phyloP scores from a whole-genome alignment of 805 yeast species.

The Sugiyamaella boreocaroliniensis region DNA sequence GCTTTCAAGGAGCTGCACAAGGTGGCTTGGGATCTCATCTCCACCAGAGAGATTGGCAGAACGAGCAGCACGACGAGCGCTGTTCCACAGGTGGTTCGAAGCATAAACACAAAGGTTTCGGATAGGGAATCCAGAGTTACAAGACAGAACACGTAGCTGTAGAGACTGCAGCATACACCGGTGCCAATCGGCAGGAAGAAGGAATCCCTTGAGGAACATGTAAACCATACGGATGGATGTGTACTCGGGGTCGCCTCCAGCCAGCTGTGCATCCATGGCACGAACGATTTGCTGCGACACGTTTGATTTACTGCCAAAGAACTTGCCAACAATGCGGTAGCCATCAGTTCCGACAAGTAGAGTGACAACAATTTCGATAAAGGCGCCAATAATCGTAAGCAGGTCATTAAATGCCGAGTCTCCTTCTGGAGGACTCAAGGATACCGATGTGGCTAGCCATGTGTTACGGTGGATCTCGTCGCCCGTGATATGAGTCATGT shows the following conservation, averaged over 20 bases:
- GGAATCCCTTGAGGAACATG: constrained; percentile 25
- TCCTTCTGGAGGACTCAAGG: constrained; percentile 22
- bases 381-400: constrained; percentile 9
- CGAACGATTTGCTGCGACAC: constrained; percentile 8
- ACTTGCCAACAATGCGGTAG: constrained; percentile 15
- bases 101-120: constrained; percentile 13
- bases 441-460: constrained; percentile 25
- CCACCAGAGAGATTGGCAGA: neutral
- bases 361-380: constrained; percentile 18
- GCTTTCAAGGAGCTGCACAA: constrained; percentile 2
- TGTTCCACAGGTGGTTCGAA: constrained; percentile 21
- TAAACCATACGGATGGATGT: constrained; percentile 21
- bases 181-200: constrained; percentile 21
- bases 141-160: constrained; percentile 25
- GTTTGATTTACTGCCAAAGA: constrained; percentile 4
- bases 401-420: constrained; percentile 5
- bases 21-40: neutral
- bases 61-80: constrained; percentile 17
- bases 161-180: constrained; percentile 27
- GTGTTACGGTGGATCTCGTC: constrained; percentile 6
- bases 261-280: constrained; percentile 33
- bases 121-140: constrained; percentile 13
- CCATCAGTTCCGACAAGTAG: constrained; percentile 23
- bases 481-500: neutral
- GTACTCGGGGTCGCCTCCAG: constrained; percentile 32